Evolutionary conservation across 2,329 filamentous ascomycete genomes (phyloP), one percentile per base, ranked within the genome.

Genomic region (Calonectria montana): DNA sequence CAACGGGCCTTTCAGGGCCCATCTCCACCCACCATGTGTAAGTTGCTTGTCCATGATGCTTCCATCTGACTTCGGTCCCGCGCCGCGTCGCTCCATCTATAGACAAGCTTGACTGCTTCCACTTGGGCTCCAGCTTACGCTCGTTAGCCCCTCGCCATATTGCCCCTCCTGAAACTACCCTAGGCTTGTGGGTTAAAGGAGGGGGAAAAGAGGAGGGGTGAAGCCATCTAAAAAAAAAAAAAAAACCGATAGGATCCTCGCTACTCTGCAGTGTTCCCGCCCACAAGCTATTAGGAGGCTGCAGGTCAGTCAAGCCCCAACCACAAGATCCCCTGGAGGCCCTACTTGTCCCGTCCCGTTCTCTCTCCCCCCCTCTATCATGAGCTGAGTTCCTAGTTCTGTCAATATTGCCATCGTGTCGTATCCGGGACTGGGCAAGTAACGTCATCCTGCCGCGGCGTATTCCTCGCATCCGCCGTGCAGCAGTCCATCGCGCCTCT

Each of bases 11-110:
- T 63, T 64, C 47, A 62, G 37, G 43, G 18, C 27, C 59, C 9
- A 45, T 65, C 25, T 48, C 67, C 61, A 65, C 67, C 50, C 67
- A 65, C 67, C 67, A 57, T 57, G 31, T 48, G 31, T 25, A 41
- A 41, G n/a, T 35, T 18, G 35, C 47, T 25, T 65, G 50, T 65
- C 61, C 29, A 69, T 69, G 67, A 69, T 65, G 67, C 50, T 59
- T 69, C 61, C 67, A 69, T 69, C 67, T 69, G 61, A 65, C 61
- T 69, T 65, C 39, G 47, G 57, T 57, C 63, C 39, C 47, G 63
- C 48, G 47, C 57, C 31, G 39, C 25, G 27, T 62, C 27, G 39
- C 43, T 31, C 31, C 31, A 37, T 47, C 23, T 16, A 47, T 10
- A 41, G 29, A 27, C 53, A 35, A 23, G n/a, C 25, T 64, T 21